Base-by-base conservation (phyloP, 768 basidiomycete genomes). In the Russula abietina region DNA sequence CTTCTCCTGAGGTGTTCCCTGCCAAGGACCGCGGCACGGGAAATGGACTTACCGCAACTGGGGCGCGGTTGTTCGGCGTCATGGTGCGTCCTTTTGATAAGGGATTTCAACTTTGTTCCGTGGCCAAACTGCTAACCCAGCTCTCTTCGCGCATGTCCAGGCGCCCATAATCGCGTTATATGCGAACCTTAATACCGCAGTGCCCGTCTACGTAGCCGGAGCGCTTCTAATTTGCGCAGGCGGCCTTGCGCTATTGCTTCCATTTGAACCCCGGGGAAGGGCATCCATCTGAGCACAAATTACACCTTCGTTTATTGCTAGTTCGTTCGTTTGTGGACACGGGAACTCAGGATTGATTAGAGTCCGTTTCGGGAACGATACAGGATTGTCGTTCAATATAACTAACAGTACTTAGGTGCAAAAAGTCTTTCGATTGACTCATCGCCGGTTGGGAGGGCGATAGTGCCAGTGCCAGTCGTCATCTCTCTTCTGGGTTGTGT, bases 201-300 rank as follows among this genome's bases (percentile, higher is more conserved):
- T 83, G 0, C 89, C 89, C 0, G 86, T 91, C 32, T 91, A 87
- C 69, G 82, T 89, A 48, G 79, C 86, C 10, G 88, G 85, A 1
- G 83, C 79, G 5, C 67, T 91, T 60, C 78, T 88, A 63, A 76
- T 91, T 26, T 74, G 78, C 57, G 81, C 85, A 7, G 88, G 87
- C 2, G 70, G 76, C 9, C 67, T 90, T 54, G 80, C 86, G 1
- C 70, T 89, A 36, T 68, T 87, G 0, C 73, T 92, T 22, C 90
- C 89, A 0, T 90, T 84, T 65, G 88, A 91, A 71, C 84, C 88
- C 0, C 75, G 84, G 68, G 89, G 89, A n/a, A 86, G 82, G 68
- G 84, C 83, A 33, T 85, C 86, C 53, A 81, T 88, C 70, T 89
- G 76, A 70, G 46, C 32, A 3, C 46, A 22, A 26, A 17, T 24